Evolutionary conservation across 148 eudicot genomes (phyloP).

Genomic region (Heliamphora exappendiculata): DNA sequence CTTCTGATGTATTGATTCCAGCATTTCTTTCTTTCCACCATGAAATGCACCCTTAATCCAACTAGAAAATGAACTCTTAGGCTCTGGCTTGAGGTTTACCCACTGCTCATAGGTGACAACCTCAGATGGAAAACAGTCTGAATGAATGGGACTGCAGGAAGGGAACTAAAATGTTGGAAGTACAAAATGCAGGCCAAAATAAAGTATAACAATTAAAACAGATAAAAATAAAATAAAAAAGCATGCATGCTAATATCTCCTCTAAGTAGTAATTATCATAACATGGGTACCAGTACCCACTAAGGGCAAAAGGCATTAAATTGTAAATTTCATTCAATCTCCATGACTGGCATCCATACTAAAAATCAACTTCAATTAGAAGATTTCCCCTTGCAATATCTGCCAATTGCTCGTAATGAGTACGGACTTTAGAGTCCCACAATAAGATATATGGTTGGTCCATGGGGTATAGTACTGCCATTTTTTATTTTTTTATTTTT

Average conservation of each 20-base stretch:
- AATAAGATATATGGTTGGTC: not conserved
- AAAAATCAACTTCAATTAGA: not conserved
- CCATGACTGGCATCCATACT: not conserved
- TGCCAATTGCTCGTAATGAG: not conserved
- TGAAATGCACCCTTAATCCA: slow-evolving; percentile 75
- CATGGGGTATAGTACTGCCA: not conserved
- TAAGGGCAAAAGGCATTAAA: not conserved
- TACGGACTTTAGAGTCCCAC: too few species aligned
- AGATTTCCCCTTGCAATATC: not conserved
- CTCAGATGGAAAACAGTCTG: slow-evolving; percentile 64
- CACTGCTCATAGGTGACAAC: slow-evolving; percentile 78
- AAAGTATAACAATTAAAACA: not conserved
- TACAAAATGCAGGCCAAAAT: not conserved
- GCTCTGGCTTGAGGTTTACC: slow-evolving; percentile 56
- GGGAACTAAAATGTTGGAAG: slow-evolving; percentile 7
- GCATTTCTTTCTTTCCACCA: slow-evolving; percentile 64
- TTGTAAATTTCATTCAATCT: not conserved
- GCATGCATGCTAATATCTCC: not conserved
- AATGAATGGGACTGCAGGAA: slow-evolving; percentile 40
- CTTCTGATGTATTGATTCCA: slow-evolving; percentile 60
- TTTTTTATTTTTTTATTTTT: too few species aligned
- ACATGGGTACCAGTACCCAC: not conserved
- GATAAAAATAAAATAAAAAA: not conserved
- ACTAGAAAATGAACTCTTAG: slow-evolving; percentile 46
- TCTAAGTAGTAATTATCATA: not conserved